A percentile compares a stretch with the other conserved stretches of the same genome.
These are phyloP conservation scores for Suillus subalutaceus DNA, from an alignment of 768 basidiomycete species.

Conservation along the genomic window DNA sequence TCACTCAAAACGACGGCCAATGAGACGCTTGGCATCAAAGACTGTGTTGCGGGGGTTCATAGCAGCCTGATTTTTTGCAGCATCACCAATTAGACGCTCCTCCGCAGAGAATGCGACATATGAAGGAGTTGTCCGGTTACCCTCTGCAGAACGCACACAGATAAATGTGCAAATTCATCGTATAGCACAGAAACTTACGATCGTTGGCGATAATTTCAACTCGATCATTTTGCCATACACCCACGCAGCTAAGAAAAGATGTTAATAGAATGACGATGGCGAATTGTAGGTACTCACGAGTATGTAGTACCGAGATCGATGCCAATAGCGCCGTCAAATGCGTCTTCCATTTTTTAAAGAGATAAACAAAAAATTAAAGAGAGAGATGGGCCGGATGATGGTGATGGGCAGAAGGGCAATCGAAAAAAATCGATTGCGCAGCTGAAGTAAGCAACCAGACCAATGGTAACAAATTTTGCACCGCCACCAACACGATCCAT, in stretches of 20 bases:
- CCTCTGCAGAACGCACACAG: conserved; percentile 57
- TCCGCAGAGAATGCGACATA: conserved; percentile 98
- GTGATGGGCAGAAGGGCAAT: conserved; percentile 32
- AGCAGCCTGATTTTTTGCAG: conserved; percentile 97
- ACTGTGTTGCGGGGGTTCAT: conserved; percentile 99
- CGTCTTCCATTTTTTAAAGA: conserved; percentile 78
- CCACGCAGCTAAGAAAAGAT: conserved; percentile 76
- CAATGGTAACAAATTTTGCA: conserved; percentile 31
- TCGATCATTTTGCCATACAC: conserved; percentile 99
- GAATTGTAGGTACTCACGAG: conserved; percentile 58
- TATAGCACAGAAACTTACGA: conserved; percentile 53
- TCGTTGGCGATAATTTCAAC: conserved; percentile 99
- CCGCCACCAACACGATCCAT: conserved; percentile 27
- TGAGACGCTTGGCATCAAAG: conserved; percentile 99
- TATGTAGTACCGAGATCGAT: conserved; percentile 98
- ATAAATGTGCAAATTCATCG: not conserved
- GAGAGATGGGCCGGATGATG: conserved; percentile 38
- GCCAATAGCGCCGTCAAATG: conserved; percentile 95
- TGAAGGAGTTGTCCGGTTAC: conserved; percentile 98
- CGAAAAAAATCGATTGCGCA: conserved; percentile 43
- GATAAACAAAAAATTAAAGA: conserved; percentile 28
- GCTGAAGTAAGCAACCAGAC: conserved; percentile 56
- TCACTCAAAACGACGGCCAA: conserved; percentile 95
- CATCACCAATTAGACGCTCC: conserved; percentile 98
- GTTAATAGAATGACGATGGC: conserved; percentile 20